A percentile compares a stretch with the other conserved stretches of the same genome.
These are phyloP conservation scores for Brassica napus DNA, from an alignment of 345 rosid species.

Conservation along the genomic window Da-Ae NC_063452.1:924501-925000, in stretches of 20 bases:
- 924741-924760: too few species aligned
- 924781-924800: too few species aligned
- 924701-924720: too few species aligned
- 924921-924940: neutral
- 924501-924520: slow-evolving; percentile 14
- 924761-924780: too few species aligned
- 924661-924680: too few species aligned
- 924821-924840: too few species aligned
- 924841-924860: neutral
- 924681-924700: too few species aligned
- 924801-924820: too few species aligned
- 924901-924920: neutral
- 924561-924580: slow-evolving; percentile 11
- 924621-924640: too few species aligned
- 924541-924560: slow-evolving; percentile 10
- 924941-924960: neutral
- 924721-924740: too few species aligned
- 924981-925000: neutral
- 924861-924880: neutral
- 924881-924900: neutral
- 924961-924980: neutral
- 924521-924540: slow-evolving; percentile 23
- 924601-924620: too few species aligned
- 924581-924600: neutral
- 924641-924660: too few species aligned